phyloP scores from a whole-genome alignment of 1,284 basidiomycete genomes.

The Puccinia polysora region DNA sequence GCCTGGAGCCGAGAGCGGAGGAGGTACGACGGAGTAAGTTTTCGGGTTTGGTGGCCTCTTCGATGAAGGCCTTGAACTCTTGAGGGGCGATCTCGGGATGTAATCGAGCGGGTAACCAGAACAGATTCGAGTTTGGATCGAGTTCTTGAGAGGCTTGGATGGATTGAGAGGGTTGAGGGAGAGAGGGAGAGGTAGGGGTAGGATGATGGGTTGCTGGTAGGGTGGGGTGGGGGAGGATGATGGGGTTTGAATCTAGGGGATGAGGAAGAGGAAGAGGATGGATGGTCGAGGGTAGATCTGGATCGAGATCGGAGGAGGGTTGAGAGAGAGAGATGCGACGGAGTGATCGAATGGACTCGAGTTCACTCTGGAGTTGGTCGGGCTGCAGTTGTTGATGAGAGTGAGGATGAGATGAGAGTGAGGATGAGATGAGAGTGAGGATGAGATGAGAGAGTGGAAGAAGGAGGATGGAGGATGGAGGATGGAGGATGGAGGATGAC shows the following conservation, averaged over 20 bases:
- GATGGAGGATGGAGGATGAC: too few relatives aligned
- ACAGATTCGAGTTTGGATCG: constrained; percentile 59
- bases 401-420: too few relatives aligned
- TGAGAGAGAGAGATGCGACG: constrained; percentile 47
- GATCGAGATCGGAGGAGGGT: constrained; percentile 45
- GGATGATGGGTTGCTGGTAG: constrained; percentile 8
- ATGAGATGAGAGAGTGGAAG: too few relatives aligned
- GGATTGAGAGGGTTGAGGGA: neutral
- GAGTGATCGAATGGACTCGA: constrained; percentile 47
- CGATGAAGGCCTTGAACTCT: constrained; percentile 89
- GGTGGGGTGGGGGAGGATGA: constrained; percentile 15
- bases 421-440: too few relatives aligned
- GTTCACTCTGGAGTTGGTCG: constrained; percentile 39
- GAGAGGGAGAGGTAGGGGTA: constrained; percentile 15
- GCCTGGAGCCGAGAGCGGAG: constrained; percentile 48
- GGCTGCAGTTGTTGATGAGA: too few relatives aligned
- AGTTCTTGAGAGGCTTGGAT: neutral
- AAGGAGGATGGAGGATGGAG: too few relatives aligned
- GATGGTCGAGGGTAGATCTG: constrained; percentile 46
- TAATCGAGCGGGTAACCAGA: constrained; percentile 93
- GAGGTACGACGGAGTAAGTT: constrained; percentile 49
- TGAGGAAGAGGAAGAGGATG: too few relatives aligned
- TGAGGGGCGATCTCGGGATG: constrained; percentile 96
- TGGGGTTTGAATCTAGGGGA: constrained; percentile 2
- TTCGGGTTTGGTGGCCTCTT: constrained; percentile 69